Evolutionary conservation across 805 yeast genomes (phyloP).

Genomic region (Naumovozyma castellii): DNA sequence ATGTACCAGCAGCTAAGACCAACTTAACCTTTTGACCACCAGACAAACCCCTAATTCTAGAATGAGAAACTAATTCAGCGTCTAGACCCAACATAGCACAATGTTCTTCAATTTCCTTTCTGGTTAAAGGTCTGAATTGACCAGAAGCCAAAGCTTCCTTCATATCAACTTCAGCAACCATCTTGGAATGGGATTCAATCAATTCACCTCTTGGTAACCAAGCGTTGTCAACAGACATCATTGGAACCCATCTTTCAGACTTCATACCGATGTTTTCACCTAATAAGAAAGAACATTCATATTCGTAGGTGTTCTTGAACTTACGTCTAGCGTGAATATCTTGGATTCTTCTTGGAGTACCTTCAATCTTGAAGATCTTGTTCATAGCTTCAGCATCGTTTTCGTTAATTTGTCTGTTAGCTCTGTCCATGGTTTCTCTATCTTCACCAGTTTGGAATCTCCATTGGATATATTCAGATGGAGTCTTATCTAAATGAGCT

Average conservation of each 20-base stretch:
- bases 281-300: slow-evolving; percentile 92
- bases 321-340: slow-evolving; percentile 95
- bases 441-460: slow-evolving; percentile 99
- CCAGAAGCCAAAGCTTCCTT: slow-evolving; percentile 99
- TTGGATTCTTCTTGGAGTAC: slow-evolving; percentile 94
- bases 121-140: slow-evolving; percentile 99
- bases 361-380: slow-evolving; percentile 98
- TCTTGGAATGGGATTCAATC: slow-evolving; percentile 93
- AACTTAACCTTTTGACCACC: slow-evolving; percentile 99
- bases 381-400: slow-evolving; percentile 96
- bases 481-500: slow-evolving; percentile 97
- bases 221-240: slow-evolving; percentile 99
- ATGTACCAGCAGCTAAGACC: slow-evolving; percentile 99
- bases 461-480: slow-evolving; percentile 99
- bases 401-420: slow-evolving; percentile 96
- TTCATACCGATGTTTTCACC: slow-evolving; percentile 99
- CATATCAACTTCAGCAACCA: slow-evolving; percentile 99
- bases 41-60: slow-evolving; percentile 99
- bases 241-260: slow-evolving; percentile 98
- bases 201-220: slow-evolving; percentile 99
- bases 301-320: slow-evolving; percentile 99
- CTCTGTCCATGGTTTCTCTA: slow-evolving; percentile 99
- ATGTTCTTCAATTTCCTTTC: slow-evolving; percentile 99
- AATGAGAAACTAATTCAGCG: slow-evolving; percentile 98
- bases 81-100: slow-evolving; percentile 98